Conservation (phyloP, 140 eudicot species). For the Erigeron philadelphicus region DNA sequence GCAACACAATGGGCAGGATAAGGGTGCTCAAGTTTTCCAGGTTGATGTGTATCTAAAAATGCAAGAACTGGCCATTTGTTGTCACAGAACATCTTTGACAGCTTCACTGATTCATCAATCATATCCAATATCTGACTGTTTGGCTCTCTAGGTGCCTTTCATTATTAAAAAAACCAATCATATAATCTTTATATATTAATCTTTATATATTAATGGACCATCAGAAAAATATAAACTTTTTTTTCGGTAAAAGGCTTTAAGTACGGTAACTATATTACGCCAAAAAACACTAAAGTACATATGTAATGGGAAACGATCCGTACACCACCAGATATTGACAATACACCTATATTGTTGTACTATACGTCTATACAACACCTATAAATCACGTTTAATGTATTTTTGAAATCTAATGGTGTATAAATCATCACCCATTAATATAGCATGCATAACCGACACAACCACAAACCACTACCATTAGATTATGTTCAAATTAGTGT, state of each 20-base stretch:
- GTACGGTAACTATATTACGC: too few species aligned
- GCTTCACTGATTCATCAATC: conserved; percentile 41
- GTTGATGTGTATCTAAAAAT: conserved; percentile 51
- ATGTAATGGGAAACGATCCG: too few species aligned
- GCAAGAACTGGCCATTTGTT: conserved; percentile 54
- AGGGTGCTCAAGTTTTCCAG: conserved; percentile 51
- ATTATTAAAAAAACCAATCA: conserved; percentile 20
- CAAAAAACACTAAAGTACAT: too few species aligned
- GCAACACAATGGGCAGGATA: conserved; percentile 57
- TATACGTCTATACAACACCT: too few species aligned
- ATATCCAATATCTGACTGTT: conserved; percentile 38
- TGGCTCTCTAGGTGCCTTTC: conserved; percentile 49
- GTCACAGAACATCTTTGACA: conserved; percentile 41
- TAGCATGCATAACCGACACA: too few species aligned
- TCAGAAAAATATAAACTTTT: neutral
- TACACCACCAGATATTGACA: too few species aligned
- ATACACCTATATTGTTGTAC: too few species aligned
- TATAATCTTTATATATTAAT: neutral
- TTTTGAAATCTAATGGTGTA: too few species aligned
- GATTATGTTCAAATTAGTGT: neutral
- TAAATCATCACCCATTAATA: too few species aligned
- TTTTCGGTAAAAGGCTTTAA: too few species aligned
- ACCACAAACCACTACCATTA: neutral
- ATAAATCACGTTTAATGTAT: too few species aligned
- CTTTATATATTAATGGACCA: too few species aligned